Percentiles rank a stretch among this genome's conserved stretches.
phyloP scores from a whole-genome alignment of 768 basidiomycete species.

The Tricholoma furcatifolium region DNA sequence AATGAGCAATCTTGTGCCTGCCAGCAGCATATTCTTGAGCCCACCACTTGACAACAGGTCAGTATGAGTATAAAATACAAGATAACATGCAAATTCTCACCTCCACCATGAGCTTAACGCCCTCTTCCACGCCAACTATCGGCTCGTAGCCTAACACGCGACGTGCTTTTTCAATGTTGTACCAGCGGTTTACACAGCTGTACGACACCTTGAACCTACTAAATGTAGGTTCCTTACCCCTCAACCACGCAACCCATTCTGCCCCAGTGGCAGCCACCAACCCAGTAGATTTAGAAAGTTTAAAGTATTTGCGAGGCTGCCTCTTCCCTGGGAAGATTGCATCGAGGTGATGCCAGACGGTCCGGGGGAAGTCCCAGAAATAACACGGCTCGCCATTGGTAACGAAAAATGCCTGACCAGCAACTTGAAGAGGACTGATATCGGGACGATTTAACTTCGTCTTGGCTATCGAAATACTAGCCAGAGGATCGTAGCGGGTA shows the following conservation, averaged over 20 bases:
- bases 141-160: constrained; percentile 94
- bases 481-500: constrained; percentile 81
- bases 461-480: constrained; percentile 53
- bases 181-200: constrained; percentile 77
- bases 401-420: constrained; percentile 94
- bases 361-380: constrained; percentile 92
- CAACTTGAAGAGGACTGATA: constrained; percentile 69
- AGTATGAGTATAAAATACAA: background rate
- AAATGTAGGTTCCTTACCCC: constrained; percentile 81
- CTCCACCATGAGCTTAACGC: constrained; percentile 74
- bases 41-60: constrained; percentile 41
- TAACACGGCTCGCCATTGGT: constrained; percentile 95
- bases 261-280: constrained; percentile 67
- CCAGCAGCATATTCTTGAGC: constrained; percentile 38
- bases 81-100: constrained; percentile 37
- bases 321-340: constrained; percentile 56
- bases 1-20: constrained; percentile 39
- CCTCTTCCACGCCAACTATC: constrained; percentile 84
- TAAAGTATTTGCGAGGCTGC: constrained; percentile 33
- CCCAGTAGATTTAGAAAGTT: constrained; percentile 64
- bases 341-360: constrained; percentile 75
- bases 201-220: constrained; percentile 84
- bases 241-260: constrained; percentile 72
- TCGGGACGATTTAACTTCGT: constrained; percentile 44
- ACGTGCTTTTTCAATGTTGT: constrained; percentile 93